Evolutionary conservation across 129 eudicot genomes (phyloP).

Genomic region (Flaveria brownii): DNA sequence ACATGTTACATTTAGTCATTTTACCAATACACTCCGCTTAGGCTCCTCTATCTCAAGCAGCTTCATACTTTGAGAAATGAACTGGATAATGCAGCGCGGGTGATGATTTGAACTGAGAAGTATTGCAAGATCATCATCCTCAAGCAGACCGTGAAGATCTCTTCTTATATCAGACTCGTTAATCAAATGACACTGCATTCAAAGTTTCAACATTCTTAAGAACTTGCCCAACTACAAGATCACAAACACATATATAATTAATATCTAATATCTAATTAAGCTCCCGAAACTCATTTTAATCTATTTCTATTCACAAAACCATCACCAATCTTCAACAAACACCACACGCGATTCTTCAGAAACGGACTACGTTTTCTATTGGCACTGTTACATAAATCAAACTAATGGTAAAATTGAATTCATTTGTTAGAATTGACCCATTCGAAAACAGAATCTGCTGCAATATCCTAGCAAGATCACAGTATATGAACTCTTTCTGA

Average conservation of each 20-base stretch:
- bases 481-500: too few species aligned
- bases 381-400: neutral
- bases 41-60: slow-evolving; percentile 66
- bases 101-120: slow-evolving; percentile 78
- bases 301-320: neutral
- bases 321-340: neutral
- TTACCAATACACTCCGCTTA: slow-evolving; percentile 66
- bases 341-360: too few species aligned
- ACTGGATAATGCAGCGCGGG: slow-evolving; percentile 89
- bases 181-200: slow-evolving; percentile 88
- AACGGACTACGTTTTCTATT: neutral
- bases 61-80: slow-evolving; percentile 81
- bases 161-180: slow-evolving; percentile 66
- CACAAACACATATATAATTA: neutral
- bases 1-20: neutral
- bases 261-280: too few species aligned
- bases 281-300: neutral
- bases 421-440: neutral
- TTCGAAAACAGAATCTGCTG: neutral
- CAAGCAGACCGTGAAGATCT: slow-evolving; percentile 72
- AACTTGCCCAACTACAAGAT: slow-evolving; percentile 1
- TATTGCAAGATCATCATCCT: slow-evolving; percentile 71
- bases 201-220: slow-evolving; percentile 15
- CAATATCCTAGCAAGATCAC: neutral
- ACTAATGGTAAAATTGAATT: neutral